Conservation (phyloP, 495 filamentous ascomycete genomes). For the Aspergillus cavernicola region DNA sequence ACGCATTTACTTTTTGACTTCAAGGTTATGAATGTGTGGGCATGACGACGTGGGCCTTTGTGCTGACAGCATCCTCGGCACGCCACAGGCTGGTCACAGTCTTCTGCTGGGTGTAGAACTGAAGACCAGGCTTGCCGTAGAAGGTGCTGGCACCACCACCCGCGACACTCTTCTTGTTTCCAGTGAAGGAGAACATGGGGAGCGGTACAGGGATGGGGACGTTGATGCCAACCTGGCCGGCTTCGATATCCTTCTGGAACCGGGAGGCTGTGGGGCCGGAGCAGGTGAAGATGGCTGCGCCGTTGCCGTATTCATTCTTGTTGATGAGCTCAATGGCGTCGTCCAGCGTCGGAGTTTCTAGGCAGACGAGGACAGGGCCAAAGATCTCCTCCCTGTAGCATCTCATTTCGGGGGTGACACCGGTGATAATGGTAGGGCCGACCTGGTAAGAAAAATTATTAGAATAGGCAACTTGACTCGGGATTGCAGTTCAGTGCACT, state of each 20-base stretch:
- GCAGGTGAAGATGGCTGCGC: constrained; percentile 64
- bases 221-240: constrained; percentile 56
- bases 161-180: constrained; percentile 94
- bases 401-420: constrained; percentile 85
- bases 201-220: constrained; percentile 82
- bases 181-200: constrained; percentile 96
- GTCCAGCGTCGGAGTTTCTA: constrained; percentile 59
- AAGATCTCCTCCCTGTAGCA: constrained; percentile 99
- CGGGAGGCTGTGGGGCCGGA: constrained; percentile 57
- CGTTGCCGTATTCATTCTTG: constrained; percentile 68
- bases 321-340: constrained; percentile 67
- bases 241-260: constrained; percentile 63
- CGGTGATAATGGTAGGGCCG: constrained; percentile 89
- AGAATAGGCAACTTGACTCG: background rate
- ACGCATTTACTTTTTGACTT: too few relatives aligned
- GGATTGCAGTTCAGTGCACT: too few relatives aligned
- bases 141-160: constrained; percentile 93
- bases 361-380: constrained; percentile 66
- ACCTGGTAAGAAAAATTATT: constrained; percentile 37
- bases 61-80: constrained; percentile 72
- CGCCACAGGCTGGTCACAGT: constrained; percentile 94
- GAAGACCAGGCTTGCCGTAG: constrained; percentile 86
- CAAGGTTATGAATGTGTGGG: constrained; percentile 64
- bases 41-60: constrained; percentile 86
- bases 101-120: constrained; percentile 96